A percentile compares a stretch with the other conserved stretches of the same genome.
phyloP scores from a whole-genome alignment of 331 rosid species.

The Spiraea crenata region DNA sequence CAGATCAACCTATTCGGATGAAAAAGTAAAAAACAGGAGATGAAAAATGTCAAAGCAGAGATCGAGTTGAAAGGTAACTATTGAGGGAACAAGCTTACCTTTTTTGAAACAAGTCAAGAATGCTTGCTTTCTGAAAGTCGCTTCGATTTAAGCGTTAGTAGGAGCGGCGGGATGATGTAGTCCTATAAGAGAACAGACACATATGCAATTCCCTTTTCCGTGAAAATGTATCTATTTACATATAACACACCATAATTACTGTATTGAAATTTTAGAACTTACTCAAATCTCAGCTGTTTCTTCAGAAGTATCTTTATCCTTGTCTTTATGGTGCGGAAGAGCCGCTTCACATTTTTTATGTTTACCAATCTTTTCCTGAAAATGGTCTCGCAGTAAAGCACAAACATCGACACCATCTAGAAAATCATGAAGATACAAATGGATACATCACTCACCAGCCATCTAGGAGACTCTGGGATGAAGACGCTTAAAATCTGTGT shows the following conservation, averaged over 20 bases:
- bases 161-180: too few relatives aligned
- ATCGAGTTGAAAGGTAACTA: conserved; percentile 32
- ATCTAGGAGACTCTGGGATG: conserved; percentile 79
- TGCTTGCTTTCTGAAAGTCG: conserved; percentile 49
- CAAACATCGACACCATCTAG: conserved; percentile 12
- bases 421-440: neutral
- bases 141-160: conserved; percentile 56
- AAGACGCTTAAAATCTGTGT: conserved; percentile 66
- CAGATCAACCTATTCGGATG: conserved; percentile 55
- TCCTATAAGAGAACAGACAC: conserved; percentile 39
- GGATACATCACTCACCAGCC: conserved; percentile 56
- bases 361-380: conserved; percentile 67
- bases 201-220: conserved; percentile 1
- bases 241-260: neutral
- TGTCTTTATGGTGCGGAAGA: conserved; percentile 61
- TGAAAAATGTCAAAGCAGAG: neutral
- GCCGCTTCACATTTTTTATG: conserved; percentile 53
- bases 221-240: too few relatives aligned
- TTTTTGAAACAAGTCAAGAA: conserved; percentile 60
- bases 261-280: conserved; percentile 13
- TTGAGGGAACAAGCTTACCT: conserved; percentile 68
- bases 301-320: conserved; percentile 45
- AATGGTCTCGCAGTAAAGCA: conserved; percentile 19
- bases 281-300: conserved; percentile 78
- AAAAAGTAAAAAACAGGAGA: neutral